These are phyloP conservation scores for Eucalyptus coolabah DNA, from an alignment of 345 rosid genomes.

Conservation along the genomic window DNA sequence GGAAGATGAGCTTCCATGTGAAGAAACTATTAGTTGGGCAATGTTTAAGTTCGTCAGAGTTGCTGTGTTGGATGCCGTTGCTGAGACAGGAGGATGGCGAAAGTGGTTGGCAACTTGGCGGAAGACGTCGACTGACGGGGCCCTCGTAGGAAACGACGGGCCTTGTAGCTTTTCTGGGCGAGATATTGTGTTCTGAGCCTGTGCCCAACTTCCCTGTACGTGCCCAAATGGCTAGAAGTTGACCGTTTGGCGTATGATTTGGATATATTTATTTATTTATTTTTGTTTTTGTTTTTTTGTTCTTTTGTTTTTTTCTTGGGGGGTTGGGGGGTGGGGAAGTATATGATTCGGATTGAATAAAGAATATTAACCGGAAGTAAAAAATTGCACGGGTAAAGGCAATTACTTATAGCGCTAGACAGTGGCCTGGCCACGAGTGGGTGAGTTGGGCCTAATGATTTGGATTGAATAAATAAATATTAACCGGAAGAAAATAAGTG, in stretches of 20 bases:
- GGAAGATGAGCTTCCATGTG: not conserved
- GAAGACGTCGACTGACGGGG: not conserved
- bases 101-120: not conserved
- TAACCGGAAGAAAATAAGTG: not conserved
- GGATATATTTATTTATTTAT: not conserved
- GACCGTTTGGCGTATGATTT: not conserved
- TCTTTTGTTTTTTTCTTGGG: too few relatives aligned
- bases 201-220: not conserved
- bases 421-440: not conserved
- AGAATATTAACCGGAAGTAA: not conserved
- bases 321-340: too few relatives aligned
- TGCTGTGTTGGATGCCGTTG: not conserved
- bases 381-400: not conserved
- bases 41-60: not conserved
- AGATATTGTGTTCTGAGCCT: not conserved
- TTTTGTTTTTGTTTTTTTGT: too few relatives aligned
- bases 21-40: not conserved
- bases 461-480: too few relatives aligned
- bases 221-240: not conserved
- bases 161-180: not conserved
- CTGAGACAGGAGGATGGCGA: not conserved
- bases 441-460: not conserved
- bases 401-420: not conserved
- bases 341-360: not conserved
- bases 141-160: not conserved